A percentile compares a stretch with the other conserved stretches of the same genome.
Conservation (phyloP, 176 grass and related monocot genomes). For the Dendrocalamus sinicus region DNA sequence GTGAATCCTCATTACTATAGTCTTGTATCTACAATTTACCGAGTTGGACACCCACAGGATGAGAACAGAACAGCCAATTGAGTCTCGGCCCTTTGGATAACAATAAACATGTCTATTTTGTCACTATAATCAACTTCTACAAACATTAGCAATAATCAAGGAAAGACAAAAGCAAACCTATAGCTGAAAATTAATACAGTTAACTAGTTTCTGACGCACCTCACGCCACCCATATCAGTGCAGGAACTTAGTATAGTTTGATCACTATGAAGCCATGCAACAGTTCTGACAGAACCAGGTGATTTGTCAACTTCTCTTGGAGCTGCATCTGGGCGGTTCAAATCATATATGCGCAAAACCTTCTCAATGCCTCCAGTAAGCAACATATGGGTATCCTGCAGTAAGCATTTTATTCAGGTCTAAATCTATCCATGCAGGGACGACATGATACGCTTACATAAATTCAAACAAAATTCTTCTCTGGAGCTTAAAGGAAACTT, state of each 20-base stretch:
- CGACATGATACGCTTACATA: neutral
- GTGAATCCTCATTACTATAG: neutral
- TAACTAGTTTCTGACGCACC: slow-evolving; percentile 42
- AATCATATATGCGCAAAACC: slow-evolving; percentile 78
- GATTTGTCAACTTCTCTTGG: slow-evolving; percentile 84
- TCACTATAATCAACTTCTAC: slow-evolving; percentile 6
- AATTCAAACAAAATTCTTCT: neutral
- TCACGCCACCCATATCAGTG: slow-evolving; percentile 75
- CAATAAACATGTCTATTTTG: neutral
- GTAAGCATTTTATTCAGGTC: neutral
- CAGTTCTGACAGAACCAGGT: slow-evolving; percentile 75
- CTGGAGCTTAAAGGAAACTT: neutral
- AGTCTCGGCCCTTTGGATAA: neutral
- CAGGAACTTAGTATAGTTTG: slow-evolving; percentile 86
- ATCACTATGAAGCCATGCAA: slow-evolving; percentile 85
- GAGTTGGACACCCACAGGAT: neutral
- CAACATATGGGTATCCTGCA: slow-evolving; percentile 74
- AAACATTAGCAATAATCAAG: neutral
- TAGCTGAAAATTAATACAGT: neutral
- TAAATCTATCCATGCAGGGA: neutral
- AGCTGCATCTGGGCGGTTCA: slow-evolving; percentile 77
- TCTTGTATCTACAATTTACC: neutral
- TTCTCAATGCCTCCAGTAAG: slow-evolving; percentile 88
- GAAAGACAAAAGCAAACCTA: neutral
- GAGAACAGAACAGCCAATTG: neutral